These are phyloP conservation scores for Alternaria triticimaculans DNA, from an alignment of 2,329 filamentous ascomycete species.

Conservation along the genomic window DNA sequence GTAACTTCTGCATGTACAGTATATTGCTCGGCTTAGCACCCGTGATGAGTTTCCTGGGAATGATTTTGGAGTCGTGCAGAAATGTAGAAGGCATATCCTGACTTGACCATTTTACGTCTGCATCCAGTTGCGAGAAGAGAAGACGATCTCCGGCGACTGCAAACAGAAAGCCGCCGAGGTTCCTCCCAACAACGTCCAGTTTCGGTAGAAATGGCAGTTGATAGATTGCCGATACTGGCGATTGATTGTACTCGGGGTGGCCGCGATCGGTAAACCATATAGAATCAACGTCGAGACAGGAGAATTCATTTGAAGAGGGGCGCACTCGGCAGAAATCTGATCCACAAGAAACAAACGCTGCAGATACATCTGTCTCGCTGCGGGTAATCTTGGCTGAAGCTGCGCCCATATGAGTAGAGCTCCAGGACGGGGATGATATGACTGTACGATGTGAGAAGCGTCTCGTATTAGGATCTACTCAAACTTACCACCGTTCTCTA, in stretches of 20 bases:
- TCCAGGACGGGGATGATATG: slow-evolving; percentile 11
- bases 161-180: slow-evolving; percentile 54
- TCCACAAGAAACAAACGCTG: slow-evolving; percentile 49
- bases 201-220: slow-evolving; percentile 33
- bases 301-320: slow-evolving; percentile 10
- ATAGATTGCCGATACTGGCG: slow-evolving; percentile 38
- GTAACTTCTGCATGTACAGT: slow-evolving; percentile 53
- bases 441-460: slow-evolving; percentile 7
- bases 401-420: slow-evolving; percentile 30
- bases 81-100: background rate
- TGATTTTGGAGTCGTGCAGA: slow-evolving; percentile 15
- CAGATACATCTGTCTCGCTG: slow-evolving; percentile 30
- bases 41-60: slow-evolving; percentile 38
- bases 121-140: slow-evolving; percentile 56
- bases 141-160: slow-evolving; percentile 57
- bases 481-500: slow-evolving; percentile 12
- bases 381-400: slow-evolving; percentile 34
- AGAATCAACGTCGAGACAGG: slow-evolving; percentile 36
- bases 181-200: slow-evolving; percentile 46
- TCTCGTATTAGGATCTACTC: background rate
- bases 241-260: slow-evolving; percentile 39
- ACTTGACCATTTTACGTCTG: slow-evolving; percentile 31
- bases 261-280: slow-evolving; percentile 47
- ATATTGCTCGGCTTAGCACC: slow-evolving; percentile 43
- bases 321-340: slow-evolving; percentile 46